phyloP scores from a whole-genome alignment of 352 stramenopile genomes.

The Pythium dissimile region DNA sequence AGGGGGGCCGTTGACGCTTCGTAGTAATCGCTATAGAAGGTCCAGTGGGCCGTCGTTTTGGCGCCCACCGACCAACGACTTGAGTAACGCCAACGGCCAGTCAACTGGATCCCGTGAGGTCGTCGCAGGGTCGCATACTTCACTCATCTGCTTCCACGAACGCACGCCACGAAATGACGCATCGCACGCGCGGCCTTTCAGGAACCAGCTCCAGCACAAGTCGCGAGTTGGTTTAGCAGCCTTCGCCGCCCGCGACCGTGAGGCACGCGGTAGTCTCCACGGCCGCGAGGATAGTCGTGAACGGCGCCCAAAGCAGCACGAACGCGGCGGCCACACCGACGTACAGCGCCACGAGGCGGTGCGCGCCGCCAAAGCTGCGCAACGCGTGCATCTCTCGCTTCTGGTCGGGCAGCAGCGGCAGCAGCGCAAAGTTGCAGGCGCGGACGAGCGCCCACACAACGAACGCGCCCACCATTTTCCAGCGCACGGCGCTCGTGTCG shows the following conservation, averaged over 20 bases:
- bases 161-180: too few relatives aligned
- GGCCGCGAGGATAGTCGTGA: conserved; percentile 48
- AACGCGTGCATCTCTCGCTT: conserved; percentile 30
- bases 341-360: conserved; percentile 22
- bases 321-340: conserved; percentile 30
- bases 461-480: conserved; percentile 45
- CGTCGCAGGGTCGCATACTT: too few relatives aligned
- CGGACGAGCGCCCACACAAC: conserved; percentile 40
- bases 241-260: conserved; percentile 52
- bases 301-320: conserved; percentile 47
- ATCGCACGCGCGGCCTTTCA: too few relatives aligned
- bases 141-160: too few relatives aligned
- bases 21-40: too few relatives aligned
- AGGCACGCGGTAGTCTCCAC: conserved; percentile 60
- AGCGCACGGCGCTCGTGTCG: conserved; percentile 39
- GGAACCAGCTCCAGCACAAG: background rate
- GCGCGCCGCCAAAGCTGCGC: conserved; percentile 19
- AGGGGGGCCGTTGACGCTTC: too few relatives aligned
- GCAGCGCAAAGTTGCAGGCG: conserved; percentile 23
- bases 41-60: too few relatives aligned
- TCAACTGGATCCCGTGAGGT: too few relatives aligned
- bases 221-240: too few relatives aligned
- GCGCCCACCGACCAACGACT: too few relatives aligned
- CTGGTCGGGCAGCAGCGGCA: conserved; percentile 44
- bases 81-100: too few relatives aligned